These are phyloP conservation scores for Aspergillus transmontanensis DNA, from an alignment of 2,329 filamentous ascomycete genomes.

Conservation along the genomic window DNA sequence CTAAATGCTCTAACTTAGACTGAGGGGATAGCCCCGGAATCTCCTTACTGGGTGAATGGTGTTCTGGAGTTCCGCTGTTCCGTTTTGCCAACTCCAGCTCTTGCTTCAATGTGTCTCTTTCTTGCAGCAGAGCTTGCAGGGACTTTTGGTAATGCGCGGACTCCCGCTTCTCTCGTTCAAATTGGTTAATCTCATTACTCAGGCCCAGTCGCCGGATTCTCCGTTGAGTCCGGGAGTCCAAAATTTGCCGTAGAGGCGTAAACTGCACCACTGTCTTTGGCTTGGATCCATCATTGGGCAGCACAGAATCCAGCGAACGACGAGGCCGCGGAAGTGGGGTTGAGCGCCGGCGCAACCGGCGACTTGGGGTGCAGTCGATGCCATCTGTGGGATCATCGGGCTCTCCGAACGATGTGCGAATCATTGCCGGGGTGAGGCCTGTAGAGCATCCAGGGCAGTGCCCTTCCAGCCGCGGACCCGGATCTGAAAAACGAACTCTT, in stretches of 20 bases:
- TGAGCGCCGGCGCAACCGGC: slow-evolving; percentile 34
- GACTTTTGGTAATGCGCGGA: slow-evolving; percentile 28
- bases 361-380: slow-evolving; percentile 31
- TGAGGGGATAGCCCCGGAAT: slow-evolving; percentile 21
- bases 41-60: slow-evolving; percentile 16
- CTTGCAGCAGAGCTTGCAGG: slow-evolving; percentile 27
- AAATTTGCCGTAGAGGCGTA: slow-evolving; percentile 45
- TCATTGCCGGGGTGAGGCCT: slow-evolving; percentile 48
- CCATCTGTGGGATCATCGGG: slow-evolving; percentile 20
- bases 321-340: slow-evolving; percentile 32
- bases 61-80: slow-evolving; percentile 6
- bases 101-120: slow-evolving; percentile 32
- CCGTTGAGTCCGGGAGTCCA: slow-evolving; percentile 46
- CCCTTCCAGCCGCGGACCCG: slow-evolving; percentile 33
- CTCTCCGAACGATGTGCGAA: slow-evolving; percentile 41
- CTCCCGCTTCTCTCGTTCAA: slow-evolving; percentile 44
- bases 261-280: slow-evolving; percentile 45
- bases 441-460: slow-evolving; percentile 31
- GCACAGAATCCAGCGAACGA: slow-evolving; percentile 23
- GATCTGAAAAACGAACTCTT: slow-evolving; percentile 50
- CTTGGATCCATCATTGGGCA: slow-evolving; percentile 21
- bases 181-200: slow-evolving; percentile 50
- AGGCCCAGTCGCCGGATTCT: slow-evolving; percentile 48
- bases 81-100: slow-evolving; percentile 27
- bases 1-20: slow-evolving; percentile 21